These are phyloP conservation scores for Thelonectria blattea DNA, from an alignment of 2,329 filamentous ascomycete genomes.

Conservation along the genomic window DNA sequence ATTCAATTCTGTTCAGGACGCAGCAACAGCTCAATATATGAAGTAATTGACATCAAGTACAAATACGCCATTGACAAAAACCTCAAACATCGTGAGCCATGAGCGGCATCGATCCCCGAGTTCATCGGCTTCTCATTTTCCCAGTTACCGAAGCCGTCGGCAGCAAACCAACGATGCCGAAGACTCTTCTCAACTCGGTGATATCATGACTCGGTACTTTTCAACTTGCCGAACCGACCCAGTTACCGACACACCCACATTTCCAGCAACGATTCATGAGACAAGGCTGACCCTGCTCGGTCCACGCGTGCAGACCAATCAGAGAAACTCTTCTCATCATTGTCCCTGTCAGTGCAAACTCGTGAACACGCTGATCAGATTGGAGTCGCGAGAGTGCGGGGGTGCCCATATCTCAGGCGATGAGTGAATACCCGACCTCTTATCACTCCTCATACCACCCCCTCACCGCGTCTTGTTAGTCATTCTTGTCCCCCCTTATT, in stretches of 20 bases:
- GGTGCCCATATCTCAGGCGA: background rate
- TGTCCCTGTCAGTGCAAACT: background rate
- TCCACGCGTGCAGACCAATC: background rate
- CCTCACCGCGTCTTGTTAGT: no score
- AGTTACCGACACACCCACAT: background rate
- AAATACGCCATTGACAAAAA: background rate
- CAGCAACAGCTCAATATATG: background rate
- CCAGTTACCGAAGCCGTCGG: background rate
- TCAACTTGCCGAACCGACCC: background rate
- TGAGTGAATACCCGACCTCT: background rate
- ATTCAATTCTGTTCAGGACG: background rate
- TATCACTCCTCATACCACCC: background rate
- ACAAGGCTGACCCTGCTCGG: background rate
- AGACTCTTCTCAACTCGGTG: background rate
- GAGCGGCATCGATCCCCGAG: background rate
- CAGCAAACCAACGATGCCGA: background rate
- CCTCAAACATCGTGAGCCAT: background rate
- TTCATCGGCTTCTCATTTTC: background rate
- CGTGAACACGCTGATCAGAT: background rate
- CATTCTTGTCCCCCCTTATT: background rate
- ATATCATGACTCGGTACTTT: background rate
- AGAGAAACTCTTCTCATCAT: background rate
- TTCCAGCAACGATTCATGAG: background rate
- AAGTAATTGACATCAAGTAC: background rate
- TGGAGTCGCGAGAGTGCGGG: background rate